Evolutionary conservation across 2,329 filamentous ascomycete species (phyloP).

Genomic region (Alternaria viburni): DNA sequence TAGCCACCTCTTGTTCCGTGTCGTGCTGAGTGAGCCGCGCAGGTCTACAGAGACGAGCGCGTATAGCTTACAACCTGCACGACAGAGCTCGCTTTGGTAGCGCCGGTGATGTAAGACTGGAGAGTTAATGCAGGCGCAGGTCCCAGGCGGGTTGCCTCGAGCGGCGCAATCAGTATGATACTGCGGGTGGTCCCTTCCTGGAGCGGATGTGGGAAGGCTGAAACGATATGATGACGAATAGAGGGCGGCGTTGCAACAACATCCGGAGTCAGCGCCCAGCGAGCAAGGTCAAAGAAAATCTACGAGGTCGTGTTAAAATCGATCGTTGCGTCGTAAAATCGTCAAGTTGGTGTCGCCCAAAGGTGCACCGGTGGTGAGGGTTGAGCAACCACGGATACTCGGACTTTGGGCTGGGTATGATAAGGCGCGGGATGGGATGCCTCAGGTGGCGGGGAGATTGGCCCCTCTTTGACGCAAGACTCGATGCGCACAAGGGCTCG

Average conservation of each 20-base stretch:
- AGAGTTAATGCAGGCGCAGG: constrained; percentile 8
- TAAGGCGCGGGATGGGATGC: constrained; percentile 30
- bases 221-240: constrained; percentile 46
- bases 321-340: constrained; percentile 25
- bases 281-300: constrained; percentile 12
- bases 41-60: constrained; percentile 11
- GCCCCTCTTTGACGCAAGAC: constrained; percentile 29
- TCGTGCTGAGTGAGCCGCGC: constrained; percentile 14
- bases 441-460: constrained; percentile 29
- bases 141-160: constrained; percentile 5
- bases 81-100: constrained; percentile 3
- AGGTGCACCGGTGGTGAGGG: constrained; percentile 24
- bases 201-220: constrained; percentile 43
- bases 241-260: constrained; percentile 42
- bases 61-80: constrained; percentile 6
- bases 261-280: constrained; percentile 38
- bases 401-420: constrained; percentile 35
- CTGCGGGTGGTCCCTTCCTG: constrained; percentile 27
- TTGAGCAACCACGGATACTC: constrained; percentile 35
- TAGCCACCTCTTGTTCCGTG: constrained; percentile 7
- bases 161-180: constrained; percentile 20
- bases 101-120: constrained; percentile 5
- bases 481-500: constrained; percentile 38
- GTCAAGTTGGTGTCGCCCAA: constrained; percentile 16
- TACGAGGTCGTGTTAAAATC: constrained; percentile 1